Percentiles rank a stretch among this genome's conserved stretches.
Conservation (phyloP, 2,329 filamentous ascomycete genomes). For the Monosporascus ibericus region DNA sequence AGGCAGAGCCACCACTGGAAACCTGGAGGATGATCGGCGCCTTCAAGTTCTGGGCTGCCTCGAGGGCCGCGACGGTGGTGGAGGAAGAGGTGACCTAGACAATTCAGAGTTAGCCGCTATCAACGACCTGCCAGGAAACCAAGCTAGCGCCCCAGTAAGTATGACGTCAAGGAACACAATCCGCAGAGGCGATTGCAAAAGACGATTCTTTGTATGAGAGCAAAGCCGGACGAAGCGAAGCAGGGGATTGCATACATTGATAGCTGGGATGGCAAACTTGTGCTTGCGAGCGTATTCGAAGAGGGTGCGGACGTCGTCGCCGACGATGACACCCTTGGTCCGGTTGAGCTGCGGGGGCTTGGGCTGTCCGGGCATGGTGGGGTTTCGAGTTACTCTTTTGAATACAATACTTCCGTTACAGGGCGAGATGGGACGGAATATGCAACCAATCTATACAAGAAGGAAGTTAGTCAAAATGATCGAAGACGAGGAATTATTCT, state of each 20-base stretch:
- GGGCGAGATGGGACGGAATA: neutral
- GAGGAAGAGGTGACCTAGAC: slow-evolving; percentile 72
- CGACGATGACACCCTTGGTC: neutral
- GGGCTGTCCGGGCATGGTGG: neutral
- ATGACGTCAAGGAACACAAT: too few relatives aligned
- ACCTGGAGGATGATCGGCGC: slow-evolving; percentile 89
- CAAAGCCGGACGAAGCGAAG: too few relatives aligned
- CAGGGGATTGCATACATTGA: slow-evolving; percentile 51
- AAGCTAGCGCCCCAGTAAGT: too few relatives aligned
- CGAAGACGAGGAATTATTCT: neutral
- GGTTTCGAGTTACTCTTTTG: neutral
- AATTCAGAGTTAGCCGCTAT: too few relatives aligned
- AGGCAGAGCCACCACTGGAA: slow-evolving; percentile 89
- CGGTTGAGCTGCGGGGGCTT: neutral
- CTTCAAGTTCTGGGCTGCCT: slow-evolving; percentile 90
- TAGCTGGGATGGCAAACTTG: slow-evolving; percentile 81
- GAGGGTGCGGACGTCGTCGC: neutral
- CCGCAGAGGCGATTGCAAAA: too few relatives aligned
- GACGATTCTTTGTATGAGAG: too few relatives aligned
- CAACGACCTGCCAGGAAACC: too few relatives aligned
- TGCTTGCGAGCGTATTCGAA: slow-evolving; percentile 89
- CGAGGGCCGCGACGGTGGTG: slow-evolving; percentile 77
- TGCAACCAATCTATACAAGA: neutral
- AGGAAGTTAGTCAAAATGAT: neutral
- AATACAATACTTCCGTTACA: neutral